Conservation (phyloP, 306 rosid species). For the Sindora glabra region DNA sequence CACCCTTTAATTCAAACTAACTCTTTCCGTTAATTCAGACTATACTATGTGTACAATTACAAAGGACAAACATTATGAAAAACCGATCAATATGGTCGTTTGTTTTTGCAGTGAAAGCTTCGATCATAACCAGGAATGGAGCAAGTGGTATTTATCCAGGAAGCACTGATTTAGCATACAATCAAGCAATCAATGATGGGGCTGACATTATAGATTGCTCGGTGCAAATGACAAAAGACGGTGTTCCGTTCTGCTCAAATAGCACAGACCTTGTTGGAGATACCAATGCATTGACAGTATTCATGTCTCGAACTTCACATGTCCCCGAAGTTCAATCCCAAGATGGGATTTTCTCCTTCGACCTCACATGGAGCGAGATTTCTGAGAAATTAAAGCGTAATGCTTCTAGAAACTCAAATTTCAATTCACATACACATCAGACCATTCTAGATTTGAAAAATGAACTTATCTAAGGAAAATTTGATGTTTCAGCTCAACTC, state of each 20-base stretch:
- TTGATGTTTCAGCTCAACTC: conserved; percentile 55
- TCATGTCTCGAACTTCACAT: conserved; percentile 36
- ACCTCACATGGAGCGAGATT: conserved; percentile 77
- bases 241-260: conserved; percentile 64
- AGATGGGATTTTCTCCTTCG: conserved; percentile 74
- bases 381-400: conserved; percentile 71
- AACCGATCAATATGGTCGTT: background rate
- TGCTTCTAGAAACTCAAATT: background rate
- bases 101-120: conserved; percentile 37
- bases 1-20: no score
- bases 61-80: no score
- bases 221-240: conserved; percentile 85
- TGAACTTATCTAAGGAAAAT: background rate
- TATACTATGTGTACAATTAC: no score
- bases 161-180: conserved; percentile 76
- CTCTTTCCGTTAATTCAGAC: no score
- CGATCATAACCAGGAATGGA: conserved; percentile 67
- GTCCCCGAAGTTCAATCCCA: conserved; percentile 62
- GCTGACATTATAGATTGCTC: conserved; percentile 84
- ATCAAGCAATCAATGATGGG: conserved; percentile 64
- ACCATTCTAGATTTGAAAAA: conserved; percentile 3
- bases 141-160: conserved; percentile 84
- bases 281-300: conserved; percentile 45
- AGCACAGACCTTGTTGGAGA: conserved; percentile 33
- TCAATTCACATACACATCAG: background rate